Evolutionary conservation across 2,329 filamentous ascomycete species (phyloP).

Genomic region (Nothopassalora personata): DNA sequence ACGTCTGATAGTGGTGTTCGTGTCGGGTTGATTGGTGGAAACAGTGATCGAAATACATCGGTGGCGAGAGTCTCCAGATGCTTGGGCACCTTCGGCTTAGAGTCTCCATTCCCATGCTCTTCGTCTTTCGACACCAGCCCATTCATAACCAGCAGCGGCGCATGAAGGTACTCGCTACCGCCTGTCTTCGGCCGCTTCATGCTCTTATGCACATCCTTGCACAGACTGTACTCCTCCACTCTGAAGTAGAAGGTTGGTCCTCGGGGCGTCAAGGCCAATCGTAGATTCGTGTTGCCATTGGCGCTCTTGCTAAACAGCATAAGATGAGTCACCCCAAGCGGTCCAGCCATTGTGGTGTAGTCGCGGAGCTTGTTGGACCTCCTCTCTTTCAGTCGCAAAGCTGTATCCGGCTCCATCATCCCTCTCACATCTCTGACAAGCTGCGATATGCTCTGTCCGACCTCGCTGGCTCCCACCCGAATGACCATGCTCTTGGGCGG

Average conservation of each 20-base stretch:
- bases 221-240: conserved; percentile 89
- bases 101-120: conserved; percentile 29
- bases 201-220: conserved; percentile 80
- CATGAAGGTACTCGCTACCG: conserved; percentile 73
- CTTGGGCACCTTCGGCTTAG: conserved; percentile 63
- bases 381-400: conserved; percentile 80
- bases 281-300: conserved; percentile 85
- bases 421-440: conserved; percentile 82
- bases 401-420: conserved; percentile 96
- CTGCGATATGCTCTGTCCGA: conserved; percentile 86
- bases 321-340: conserved; percentile 86
- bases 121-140: conserved; percentile 66
- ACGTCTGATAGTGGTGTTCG: conserved; percentile 87
- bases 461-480: conserved; percentile 87
- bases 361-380: conserved; percentile 83
- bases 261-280: conserved; percentile 78
- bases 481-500: conserved; percentile 97
- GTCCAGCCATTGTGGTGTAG: conserved; percentile 92
- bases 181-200: conserved; percentile 77
- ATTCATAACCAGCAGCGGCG: conserved; percentile 97
- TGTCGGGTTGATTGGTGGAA: conserved; percentile 92
- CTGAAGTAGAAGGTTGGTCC: conserved; percentile 92
- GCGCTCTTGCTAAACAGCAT: conserved; percentile 88
- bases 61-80: conserved; percentile 91
- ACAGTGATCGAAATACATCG: conserved; percentile 91